Evolutionary conservation across 1,284 basidiomycete species (phyloP).

Genomic region (Pulveroboletus sp.): DNA sequence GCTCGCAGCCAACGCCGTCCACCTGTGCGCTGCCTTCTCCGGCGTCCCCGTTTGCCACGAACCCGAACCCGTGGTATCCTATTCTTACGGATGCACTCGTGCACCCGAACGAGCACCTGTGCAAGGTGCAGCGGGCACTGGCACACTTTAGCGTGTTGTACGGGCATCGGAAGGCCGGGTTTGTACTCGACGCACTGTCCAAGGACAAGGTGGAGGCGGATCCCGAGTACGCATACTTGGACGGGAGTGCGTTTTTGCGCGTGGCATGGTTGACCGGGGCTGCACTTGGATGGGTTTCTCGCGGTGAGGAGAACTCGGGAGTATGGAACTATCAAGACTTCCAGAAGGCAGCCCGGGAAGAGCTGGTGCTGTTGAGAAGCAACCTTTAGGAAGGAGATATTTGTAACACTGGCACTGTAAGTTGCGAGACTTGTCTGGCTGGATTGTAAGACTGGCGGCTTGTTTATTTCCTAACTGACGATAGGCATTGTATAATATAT

Average conservation of each 20-base stretch:
- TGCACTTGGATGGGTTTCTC: constrained; percentile 53
- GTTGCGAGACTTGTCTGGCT: no score
- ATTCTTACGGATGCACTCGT: constrained; percentile 36
- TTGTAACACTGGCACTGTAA: no score
- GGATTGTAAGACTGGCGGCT: no score
- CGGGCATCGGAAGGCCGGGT: constrained; percentile 43
- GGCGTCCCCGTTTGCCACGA: constrained; percentile 8
- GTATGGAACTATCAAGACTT: constrained; percentile 36
- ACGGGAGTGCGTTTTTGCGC: constrained; percentile 61
- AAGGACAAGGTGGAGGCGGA: constrained; percentile 28
- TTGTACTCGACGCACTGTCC: constrained; percentile 30
- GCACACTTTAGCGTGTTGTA: constrained; percentile 43
- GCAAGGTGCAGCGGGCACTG: constrained; percentile 37
- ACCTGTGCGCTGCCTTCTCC: neutral
- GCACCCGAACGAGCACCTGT: constrained; percentile 36
- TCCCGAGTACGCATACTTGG: constrained; percentile 45
- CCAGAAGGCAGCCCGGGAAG: constrained; percentile 28
- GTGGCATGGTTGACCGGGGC: constrained; percentile 51
- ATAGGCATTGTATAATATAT: no score
- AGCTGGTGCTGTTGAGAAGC: constrained; percentile 25
- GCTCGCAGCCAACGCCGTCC: no score
- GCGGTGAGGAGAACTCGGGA: constrained; percentile 41
- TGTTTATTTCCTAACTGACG: no score
- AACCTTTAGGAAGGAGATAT: constrained; percentile 21
- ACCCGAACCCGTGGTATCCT: constrained; percentile 36